These are phyloP conservation scores for Fraxinus excelsior DNA, from an alignment of 257 asterid genomes.

Conservation along the genomic window DNA sequence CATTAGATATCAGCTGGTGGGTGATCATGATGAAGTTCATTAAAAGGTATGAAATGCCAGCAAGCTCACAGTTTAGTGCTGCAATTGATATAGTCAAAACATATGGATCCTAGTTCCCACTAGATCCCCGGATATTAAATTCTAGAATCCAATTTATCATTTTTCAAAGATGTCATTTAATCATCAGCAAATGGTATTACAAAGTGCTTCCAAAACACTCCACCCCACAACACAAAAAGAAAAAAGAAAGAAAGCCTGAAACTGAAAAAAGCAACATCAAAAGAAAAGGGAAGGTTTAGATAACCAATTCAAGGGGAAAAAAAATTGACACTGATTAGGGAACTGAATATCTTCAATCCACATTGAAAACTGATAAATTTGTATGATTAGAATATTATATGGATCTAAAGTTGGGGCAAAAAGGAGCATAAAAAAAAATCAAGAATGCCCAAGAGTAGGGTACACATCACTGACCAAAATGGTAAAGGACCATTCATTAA, in stretches of 20 bases:
- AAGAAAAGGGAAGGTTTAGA: too few species aligned
- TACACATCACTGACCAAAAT: not conserved
- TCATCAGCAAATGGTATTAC: not conserved
- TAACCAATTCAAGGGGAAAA: too few species aligned
- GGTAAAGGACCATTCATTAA: not conserved
- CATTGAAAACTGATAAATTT: not conserved
- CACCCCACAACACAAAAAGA: not conserved
- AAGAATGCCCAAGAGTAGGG: not conserved
- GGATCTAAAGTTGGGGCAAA: not conserved
- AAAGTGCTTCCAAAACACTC: not conserved
- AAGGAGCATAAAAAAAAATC: constrained; percentile 10
- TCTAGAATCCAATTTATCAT: not conserved
- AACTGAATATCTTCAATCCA: too few species aligned
- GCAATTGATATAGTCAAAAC: not conserved
- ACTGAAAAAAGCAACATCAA: too few species aligned
- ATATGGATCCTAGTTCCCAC: not conserved
- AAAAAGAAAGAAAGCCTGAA: too few species aligned
- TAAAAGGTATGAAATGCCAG: not conserved
- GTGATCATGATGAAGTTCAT: not conserved
- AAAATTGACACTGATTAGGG: too few species aligned
- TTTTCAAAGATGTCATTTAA: not conserved
- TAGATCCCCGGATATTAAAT: not conserved
- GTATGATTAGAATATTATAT: not conserved
- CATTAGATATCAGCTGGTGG: not conserved
- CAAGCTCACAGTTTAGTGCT: not conserved